Evolutionary conservation across 148 eudicot species (phyloP).

Genomic region (Talinum fruticosum): DNA sequence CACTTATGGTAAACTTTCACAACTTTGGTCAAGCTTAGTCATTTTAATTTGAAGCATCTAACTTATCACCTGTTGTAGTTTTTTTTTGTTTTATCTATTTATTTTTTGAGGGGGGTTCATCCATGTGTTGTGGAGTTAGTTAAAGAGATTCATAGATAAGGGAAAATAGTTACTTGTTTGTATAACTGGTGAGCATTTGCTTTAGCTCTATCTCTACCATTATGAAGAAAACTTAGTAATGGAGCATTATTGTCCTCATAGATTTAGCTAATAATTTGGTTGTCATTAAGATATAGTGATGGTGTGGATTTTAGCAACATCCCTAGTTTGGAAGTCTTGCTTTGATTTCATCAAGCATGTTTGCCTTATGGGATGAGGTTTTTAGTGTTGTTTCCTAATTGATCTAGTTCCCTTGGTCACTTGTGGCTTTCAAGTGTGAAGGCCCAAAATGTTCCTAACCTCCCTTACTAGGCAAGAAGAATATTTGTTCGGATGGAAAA

Average conservation of each 20-base stretch:
- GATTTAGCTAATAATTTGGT: background rate
- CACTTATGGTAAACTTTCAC: too few species aligned
- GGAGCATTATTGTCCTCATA: background rate
- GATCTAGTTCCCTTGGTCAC: background rate
- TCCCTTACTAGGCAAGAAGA: background rate
- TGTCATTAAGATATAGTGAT: background rate
- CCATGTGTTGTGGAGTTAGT: too few species aligned
- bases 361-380: background rate
- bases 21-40: too few species aligned
- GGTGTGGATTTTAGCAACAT: background rate
- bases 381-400: background rate
- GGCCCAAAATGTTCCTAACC: background rate
- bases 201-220: too few species aligned
- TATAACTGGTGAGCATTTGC: too few species aligned
- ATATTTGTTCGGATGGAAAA: background rate
- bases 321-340: background rate
- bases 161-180: too few species aligned
- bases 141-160: too few species aligned
- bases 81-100: too few species aligned
- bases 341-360: background rate
- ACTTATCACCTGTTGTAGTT: too few species aligned
- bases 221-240: background rate
- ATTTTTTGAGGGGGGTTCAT: too few species aligned
- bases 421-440: background rate
- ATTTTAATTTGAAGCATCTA: too few species aligned